Base-by-base conservation (phyloP, 345 rosid genomes). In the Populus simonii region DNA sequence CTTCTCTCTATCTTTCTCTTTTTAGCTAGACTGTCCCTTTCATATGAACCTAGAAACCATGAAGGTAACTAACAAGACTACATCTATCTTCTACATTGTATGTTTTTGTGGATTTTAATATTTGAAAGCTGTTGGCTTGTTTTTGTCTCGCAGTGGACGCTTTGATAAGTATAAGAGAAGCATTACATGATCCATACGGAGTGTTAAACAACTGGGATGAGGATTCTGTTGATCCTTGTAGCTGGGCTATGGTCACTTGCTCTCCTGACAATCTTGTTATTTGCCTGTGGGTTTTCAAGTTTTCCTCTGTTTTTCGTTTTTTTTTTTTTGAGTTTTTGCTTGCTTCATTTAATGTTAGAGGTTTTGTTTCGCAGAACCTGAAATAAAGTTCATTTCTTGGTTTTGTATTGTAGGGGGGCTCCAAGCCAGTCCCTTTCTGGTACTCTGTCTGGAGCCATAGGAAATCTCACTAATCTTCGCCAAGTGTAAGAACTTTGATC, bases 381-480 rank as follows among this genome's bases (percentile, higher is more conserved):
- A 49, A 61, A n/a, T 47, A 59, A n/a, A 33, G 59, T 51, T 67
- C 76, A 41, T 70, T 78, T 81, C 55, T 88, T 73, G 82, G 79
- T 62, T 73, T 29, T 76, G 27, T 89, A 73, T 29, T 78, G 33
- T 88, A 94, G 98, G 68, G 98, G 91, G 74, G 98, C 92, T 83
- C 98, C 98, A 49, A 93, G 98, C 62, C 98, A 93, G 82, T 93
- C 93, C 83, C 87, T 93, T 57, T 94, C 98, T 6, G 98, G 98
- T 55, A 89, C 90, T 73, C 84, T 94, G 74, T 89, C 97, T n/a
- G 86, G 80, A 20, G 59, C 90, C 6, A 89, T 93, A 33, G 90
- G 88, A 81, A 94, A 94, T 78, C 98, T 94, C 88, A 92, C 95
- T 61, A 93, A 94, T 84, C 97, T 94, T 71, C 81, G 87, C 74